A percentile compares a stretch with the other conserved stretches of the same genome.
phyloP scores from a whole-genome alignment of 768 basidiomycete species.

The Trametes villosa region DNA sequence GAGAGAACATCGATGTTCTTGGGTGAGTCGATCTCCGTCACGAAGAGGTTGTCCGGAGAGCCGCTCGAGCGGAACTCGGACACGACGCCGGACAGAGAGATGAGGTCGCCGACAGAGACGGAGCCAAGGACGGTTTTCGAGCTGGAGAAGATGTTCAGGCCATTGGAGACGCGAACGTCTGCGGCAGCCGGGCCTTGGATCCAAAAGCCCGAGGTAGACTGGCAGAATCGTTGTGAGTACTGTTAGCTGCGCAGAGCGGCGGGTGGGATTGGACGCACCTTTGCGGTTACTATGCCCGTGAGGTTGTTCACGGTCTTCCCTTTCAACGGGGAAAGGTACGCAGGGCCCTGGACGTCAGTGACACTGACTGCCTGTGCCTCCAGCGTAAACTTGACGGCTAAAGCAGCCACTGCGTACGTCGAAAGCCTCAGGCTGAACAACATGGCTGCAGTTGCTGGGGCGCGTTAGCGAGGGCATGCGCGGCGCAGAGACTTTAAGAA shows the following conservation, averaged over 20 bases:
- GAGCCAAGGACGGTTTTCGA: conserved; percentile 42
- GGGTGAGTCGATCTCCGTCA: conserved; percentile 55
- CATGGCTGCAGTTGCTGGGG: neutral
- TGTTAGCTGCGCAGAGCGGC: neutral
- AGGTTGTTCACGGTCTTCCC: conserved; percentile 33
- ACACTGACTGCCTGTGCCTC: conserved; percentile 23
- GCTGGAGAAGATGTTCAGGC: conserved; percentile 53
- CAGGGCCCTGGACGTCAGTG: conserved; percentile 36
- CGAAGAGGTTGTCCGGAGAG: conserved; percentile 47
- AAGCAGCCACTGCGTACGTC: neutral
- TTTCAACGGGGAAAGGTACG: conserved; percentile 32
- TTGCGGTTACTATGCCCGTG: conserved; percentile 33
- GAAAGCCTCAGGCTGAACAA: neutral
- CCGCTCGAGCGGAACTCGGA: conserved; percentile 51
- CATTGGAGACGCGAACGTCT: conserved; percentile 54
- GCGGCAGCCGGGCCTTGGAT: conserved; percentile 43
- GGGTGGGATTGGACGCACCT: conserved; percentile 16
- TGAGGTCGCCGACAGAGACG: conserved; percentile 49
- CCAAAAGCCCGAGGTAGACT: conserved; percentile 49
- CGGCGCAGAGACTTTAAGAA: neutral
- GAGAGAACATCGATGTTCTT: conserved; percentile 52
- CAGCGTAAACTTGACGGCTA: neutral
- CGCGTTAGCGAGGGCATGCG: too few species aligned
- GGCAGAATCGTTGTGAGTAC: neutral
- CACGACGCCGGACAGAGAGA: conserved; percentile 52